Base-by-base conservation (phyloP, 1,284 basidiomycete species). In the Apiotrichum sp. region DNA sequence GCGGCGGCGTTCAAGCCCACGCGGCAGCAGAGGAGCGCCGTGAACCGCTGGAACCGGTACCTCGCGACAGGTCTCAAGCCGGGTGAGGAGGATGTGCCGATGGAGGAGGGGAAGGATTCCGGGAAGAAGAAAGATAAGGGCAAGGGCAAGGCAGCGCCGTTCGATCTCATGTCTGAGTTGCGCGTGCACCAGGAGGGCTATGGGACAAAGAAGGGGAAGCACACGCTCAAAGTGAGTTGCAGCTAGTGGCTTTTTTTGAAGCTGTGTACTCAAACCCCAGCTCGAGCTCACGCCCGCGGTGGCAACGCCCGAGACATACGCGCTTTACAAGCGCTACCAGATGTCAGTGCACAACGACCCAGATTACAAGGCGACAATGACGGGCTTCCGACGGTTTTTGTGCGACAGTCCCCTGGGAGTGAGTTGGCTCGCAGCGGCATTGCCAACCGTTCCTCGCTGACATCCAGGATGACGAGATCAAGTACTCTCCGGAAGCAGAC, bases 251-350 rank as follows among this genome's bases (percentile, higher is more conserved):
- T n/a, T n/a, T n/a, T n/a, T n/a, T n/a, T 34, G n/a, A 36, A 3
- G 11, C n/a, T 10, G n/a, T n/a, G 8, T 40, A 6, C 14, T 6
- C 16, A 22, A 42, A 50, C 1, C 22, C 1, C 49, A 60, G 60
- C 83, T 86, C 16, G 82, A 78, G 4, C 74, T 93, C 7, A 87
- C 89, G 62, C 84, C 83, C 3, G 84, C 92, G 1, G 82, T 83
- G 11, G 90, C 81, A 62, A 88, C 86, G 0, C 67, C 80, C 4
- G 90, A 95, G 77, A 93, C 93, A 68, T 95, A 83, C 69, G 78
- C 77, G 13, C 80, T 97, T 10, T 96, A 83, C 69, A 73, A 82
- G 65, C 79, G 80, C 52, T 95, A 95, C 70, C 91, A 96, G 71
- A 73, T 74, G 35, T 78, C 84, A 4, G 84, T 95, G 29, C 92